Evolutionary conservation across 306 rosid species (phyloP).

Genomic region (Amphicarpaea edgeworthii): DNA sequence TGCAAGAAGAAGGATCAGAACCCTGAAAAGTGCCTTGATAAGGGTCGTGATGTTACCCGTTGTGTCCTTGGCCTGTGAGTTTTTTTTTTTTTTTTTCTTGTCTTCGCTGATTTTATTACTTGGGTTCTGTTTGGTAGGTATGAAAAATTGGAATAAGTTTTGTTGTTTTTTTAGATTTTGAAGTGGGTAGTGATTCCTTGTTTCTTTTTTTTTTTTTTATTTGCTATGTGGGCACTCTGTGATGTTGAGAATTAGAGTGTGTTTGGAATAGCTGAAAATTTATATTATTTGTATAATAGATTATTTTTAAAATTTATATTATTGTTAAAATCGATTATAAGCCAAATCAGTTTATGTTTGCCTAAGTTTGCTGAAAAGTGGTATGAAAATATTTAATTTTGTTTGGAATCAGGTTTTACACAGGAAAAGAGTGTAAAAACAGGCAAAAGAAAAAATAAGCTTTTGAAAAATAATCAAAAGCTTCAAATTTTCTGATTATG

Average conservation of each 20-base stretch:
- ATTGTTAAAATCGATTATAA: too few relatives aligned
- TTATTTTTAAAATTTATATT: too few relatives aligned
- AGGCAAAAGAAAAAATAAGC: too few relatives aligned
- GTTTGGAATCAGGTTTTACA: too few relatives aligned
- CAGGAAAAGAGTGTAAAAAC: too few relatives aligned
- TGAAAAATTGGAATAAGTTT: neutral
- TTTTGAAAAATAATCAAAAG: too few relatives aligned
- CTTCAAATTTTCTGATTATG: too few relatives aligned
- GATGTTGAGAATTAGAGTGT: neutral
- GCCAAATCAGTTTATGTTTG: too few relatives aligned
- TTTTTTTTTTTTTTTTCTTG: neutral
- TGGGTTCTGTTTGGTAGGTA: neutral
- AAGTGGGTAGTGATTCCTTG: neutral
- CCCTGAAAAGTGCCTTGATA: conserved; percentile 92
- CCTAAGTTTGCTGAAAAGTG: too few relatives aligned
- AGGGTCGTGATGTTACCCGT: conserved; percentile 90
- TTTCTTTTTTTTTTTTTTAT: neutral
- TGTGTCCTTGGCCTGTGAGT: conserved; percentile 89
- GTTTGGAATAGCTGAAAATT: too few relatives aligned
- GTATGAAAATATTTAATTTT: too few relatives aligned
- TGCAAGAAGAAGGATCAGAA: conserved; percentile 91
- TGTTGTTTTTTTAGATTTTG: neutral
- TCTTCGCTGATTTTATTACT: neutral
- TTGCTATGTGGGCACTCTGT: conserved; percentile 17
- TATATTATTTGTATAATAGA: too few relatives aligned